phyloP scores from a whole-genome alignment of 2,329 filamentous ascomycete species.

The Trichoderma sp. region DNA sequence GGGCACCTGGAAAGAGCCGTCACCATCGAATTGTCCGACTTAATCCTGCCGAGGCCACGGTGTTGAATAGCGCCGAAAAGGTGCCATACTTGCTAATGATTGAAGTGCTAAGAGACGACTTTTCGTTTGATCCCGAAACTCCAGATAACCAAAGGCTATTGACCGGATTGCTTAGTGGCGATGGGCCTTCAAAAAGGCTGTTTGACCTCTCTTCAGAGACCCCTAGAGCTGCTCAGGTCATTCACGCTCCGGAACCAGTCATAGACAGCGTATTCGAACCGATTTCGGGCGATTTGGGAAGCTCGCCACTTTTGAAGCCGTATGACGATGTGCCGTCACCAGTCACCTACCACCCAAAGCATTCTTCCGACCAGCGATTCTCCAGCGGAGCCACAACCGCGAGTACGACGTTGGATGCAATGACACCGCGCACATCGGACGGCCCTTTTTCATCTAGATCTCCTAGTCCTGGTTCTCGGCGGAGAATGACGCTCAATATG shows the following conservation, averaged over 20 bases:
- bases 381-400: constrained; percentile 64
- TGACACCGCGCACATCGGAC: constrained; percentile 70
- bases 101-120: constrained; percentile 78
- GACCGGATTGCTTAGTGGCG: constrained; percentile 57
- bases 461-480: constrained; percentile 62
- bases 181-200: constrained; percentile 59
- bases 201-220: constrained; percentile 69
- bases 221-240: constrained; percentile 51
- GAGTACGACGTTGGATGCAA: constrained; percentile 60
- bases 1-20: constrained; percentile 71
- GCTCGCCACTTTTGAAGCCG: constrained; percentile 67
- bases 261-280: constrained; percentile 82
- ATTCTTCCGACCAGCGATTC: constrained; percentile 49
- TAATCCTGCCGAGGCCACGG: constrained; percentile 81
- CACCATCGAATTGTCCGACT: constrained; percentile 83
- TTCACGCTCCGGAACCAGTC: constrained; percentile 46
- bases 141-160: constrained; percentile 70
- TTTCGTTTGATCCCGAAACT: constrained; percentile 76
- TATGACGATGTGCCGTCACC: constrained; percentile 51
- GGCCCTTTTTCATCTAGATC: constrained; percentile 68
- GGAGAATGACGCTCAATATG: constrained; percentile 62
- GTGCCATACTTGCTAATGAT: constrained; percentile 85
- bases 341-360: constrained; percentile 34
- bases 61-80: constrained; percentile 83
- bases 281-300: constrained; percentile 74